Base-by-base conservation (phyloP, 2,329 filamentous ascomycete species). In the Endothia cerciana region DNA sequence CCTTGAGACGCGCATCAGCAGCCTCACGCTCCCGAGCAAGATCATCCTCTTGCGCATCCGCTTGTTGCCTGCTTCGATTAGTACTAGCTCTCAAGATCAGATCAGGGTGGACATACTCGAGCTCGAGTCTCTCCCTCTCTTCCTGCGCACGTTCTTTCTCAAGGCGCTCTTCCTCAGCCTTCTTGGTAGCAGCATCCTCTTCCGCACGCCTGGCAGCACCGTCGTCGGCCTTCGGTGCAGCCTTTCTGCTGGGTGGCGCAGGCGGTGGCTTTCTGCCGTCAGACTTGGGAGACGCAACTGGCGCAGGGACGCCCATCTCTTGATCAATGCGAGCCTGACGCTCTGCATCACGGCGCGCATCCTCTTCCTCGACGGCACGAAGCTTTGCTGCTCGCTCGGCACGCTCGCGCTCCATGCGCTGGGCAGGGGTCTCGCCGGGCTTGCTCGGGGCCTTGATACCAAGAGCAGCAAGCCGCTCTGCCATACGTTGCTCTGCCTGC, bases 401-500 rank as follows among this genome's bases (percentile, higher is more conserved):
- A 75, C 88, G 89, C 78, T 99, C 95, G 36, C 95, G 91, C 75
- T 98, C 95, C 66, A 91, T 87, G 68, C 93, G 87, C 78, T 99
- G 94, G 65, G 91, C 87, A 41, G 93, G 81, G 38, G 89, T 91
- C 79, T 99, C 95, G 3, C 90, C 89, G 47, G 89, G 80, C 74
- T 96, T 96, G 22, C 84, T 83, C 6, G 92, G 90, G 38, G 93
- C 89, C 77, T 93, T 97, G 75, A 99, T 91, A 43, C 95, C 95
- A 68, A 98, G 86, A 57, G 94, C 94, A 67, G 95, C 95, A 73
- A 99, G 87, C 67, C 95, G 90, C 77, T 98, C 95, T 43, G 95
- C 94, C 91, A 99, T 98, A 67, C 94, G 92, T 75, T 94, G 92
- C 77, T 98, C 94, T 10, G 95, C 96, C 76, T 97, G 94, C 77